These are phyloP conservation scores for Calocera viscosa DNA, from an alignment of 768 basidiomycete species.

Conservation along the genomic window DNA sequence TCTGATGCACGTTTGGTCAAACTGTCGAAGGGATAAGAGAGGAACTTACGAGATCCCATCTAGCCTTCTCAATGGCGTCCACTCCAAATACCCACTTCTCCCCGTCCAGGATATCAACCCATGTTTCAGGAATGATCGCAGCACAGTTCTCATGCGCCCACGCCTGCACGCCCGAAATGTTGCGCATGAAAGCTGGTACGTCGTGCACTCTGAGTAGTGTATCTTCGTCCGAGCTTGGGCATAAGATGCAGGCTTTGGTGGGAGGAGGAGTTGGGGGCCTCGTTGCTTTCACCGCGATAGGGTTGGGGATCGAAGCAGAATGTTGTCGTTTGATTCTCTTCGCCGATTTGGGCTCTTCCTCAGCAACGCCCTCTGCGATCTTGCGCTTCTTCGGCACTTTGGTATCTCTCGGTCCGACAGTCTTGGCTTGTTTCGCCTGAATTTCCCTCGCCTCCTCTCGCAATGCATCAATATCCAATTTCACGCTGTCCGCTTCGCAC, in stretches of 20 bases:
- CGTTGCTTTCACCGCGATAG: background rate
- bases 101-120: slow-evolving; percentile 59
- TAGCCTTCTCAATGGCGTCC: slow-evolving; percentile 74
- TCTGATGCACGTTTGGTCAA: slow-evolving; percentile 38
- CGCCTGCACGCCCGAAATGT: slow-evolving; percentile 41
- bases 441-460: background rate
- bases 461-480: background rate
- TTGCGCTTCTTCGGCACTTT: background rate
- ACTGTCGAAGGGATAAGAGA: background rate
- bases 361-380: background rate
- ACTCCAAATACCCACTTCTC: slow-evolving; percentile 56
- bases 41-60: slow-evolving; percentile 75
- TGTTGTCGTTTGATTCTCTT: background rate
- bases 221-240: slow-evolving; percentile 17
- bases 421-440: background rate
- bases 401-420: background rate
- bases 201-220: slow-evolving; percentile 20
- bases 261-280: background rate
- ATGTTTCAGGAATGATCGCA: slow-evolving; percentile 76
- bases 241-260: slow-evolving; percentile 24
- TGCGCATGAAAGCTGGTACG: background rate
- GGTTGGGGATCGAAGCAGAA: background rate
- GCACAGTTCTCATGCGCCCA: slow-evolving; percentile 73
- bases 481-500: slow-evolving; percentile 38
- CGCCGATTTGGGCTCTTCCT: background rate